Percentiles rank a stretch among this genome's conserved stretches.
Conservation (phyloP, 495 filamentous ascomycete genomes). For the Schizothecium vesticola region DNA sequence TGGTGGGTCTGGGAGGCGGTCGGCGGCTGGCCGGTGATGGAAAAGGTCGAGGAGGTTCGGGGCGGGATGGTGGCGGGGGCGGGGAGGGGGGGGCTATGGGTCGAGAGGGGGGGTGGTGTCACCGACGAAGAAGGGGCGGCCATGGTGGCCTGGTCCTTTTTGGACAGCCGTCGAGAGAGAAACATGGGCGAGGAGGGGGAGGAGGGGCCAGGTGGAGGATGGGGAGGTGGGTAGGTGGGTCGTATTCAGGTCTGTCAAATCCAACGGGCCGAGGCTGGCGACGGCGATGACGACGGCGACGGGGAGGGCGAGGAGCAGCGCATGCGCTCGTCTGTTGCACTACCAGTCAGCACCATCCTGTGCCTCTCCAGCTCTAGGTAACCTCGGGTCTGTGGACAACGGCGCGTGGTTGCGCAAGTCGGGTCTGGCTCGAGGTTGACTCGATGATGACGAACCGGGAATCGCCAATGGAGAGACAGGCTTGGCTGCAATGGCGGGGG, state of each 20-base stretch:
- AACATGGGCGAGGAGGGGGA: conserved; percentile 15
- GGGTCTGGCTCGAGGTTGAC: neutral
- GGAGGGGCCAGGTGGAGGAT: neutral
- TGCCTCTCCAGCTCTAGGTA: neutral
- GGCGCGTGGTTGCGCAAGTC: neutral
- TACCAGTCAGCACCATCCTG: neutral
- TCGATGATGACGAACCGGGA: neutral
- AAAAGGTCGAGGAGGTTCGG: conserved; percentile 59
- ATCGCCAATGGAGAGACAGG: neutral
- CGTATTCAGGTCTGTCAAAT: neutral
- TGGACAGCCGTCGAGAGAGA: conserved; percentile 17
- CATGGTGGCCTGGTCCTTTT: conserved; percentile 28
- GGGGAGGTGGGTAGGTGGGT: neutral
- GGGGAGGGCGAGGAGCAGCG: neutral
- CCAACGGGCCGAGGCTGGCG: neutral
- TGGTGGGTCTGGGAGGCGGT: conserved; percentile 17
- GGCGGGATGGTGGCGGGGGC: conserved; percentile 68
- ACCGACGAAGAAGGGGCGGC: conserved; percentile 16
- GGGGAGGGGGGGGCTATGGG: conserved; percentile 36
- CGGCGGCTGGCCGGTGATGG: conserved; percentile 6
- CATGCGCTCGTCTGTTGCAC: neutral
- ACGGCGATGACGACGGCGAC: neutral
- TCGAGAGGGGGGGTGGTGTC: conserved; percentile 1
- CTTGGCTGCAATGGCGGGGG: neutral
- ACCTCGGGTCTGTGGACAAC: too few relatives aligned